Conservation (phyloP, 2,329 filamentous ascomycete genomes). For the Monosporascus sp. region DNA sequence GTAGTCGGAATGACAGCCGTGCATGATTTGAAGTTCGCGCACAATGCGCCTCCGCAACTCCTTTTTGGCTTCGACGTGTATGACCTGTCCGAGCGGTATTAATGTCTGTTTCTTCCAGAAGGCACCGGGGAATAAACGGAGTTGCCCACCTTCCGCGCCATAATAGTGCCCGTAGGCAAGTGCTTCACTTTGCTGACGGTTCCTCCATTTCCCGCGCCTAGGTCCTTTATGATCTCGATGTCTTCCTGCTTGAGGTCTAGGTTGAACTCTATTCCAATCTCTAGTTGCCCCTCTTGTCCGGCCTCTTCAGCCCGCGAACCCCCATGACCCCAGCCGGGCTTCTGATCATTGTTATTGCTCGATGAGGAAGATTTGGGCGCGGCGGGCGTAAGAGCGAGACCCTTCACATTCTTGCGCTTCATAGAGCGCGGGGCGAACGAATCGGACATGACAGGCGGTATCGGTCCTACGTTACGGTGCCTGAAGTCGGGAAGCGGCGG, state of each 20-base stretch:
- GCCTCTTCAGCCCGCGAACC: slow-evolving; percentile 43
- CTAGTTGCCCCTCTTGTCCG: slow-evolving; percentile 59
- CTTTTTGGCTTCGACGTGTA: slow-evolving; percentile 96
- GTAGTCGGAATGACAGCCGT: slow-evolving; percentile 92
- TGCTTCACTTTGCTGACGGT: slow-evolving; percentile 98
- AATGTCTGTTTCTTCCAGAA: neutral
- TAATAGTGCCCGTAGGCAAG: slow-evolving; percentile 87
- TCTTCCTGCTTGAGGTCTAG: slow-evolving; percentile 89
- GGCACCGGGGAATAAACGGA: neutral
- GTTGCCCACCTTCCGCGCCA: slow-evolving; percentile 82
- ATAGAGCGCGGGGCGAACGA: slow-evolving; percentile 68
- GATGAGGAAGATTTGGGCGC: slow-evolving; percentile 67
- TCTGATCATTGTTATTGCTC: slow-evolving; percentile 58
- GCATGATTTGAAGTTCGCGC: slow-evolving; percentile 95
- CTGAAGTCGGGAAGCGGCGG: neutral
- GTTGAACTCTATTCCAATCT: slow-evolving; percentile 97
- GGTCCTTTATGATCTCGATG: slow-evolving; percentile 85
- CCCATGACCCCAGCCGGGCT: slow-evolving; percentile 39
- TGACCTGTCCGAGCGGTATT: slow-evolving; percentile 57
- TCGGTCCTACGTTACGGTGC: neutral
- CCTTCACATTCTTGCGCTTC: slow-evolving; percentile 99
- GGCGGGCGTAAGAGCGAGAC: slow-evolving; percentile 77
- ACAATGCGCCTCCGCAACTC: slow-evolving; percentile 96
- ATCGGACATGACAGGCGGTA: slow-evolving; percentile 49
- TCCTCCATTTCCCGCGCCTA: slow-evolving; percentile 93